Evolutionary conservation across 2,329 filamentous ascomycete genomes (phyloP).

Genomic region (Alternaria brassicicola): DNA sequence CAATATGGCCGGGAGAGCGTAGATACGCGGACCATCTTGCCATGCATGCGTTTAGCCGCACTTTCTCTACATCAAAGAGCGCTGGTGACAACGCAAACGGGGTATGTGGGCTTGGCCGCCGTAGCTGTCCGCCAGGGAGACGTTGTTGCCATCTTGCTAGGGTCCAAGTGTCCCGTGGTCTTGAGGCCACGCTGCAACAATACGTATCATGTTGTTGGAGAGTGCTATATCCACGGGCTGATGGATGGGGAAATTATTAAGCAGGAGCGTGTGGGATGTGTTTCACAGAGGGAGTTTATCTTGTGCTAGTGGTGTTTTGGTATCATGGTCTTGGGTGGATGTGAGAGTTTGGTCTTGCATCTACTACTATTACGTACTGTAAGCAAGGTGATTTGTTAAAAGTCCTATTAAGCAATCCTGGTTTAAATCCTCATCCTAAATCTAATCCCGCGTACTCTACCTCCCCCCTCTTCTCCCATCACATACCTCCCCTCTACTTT

Average conservation of each 20-base stretch:
- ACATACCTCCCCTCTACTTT: too few species aligned
- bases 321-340: too few species aligned
- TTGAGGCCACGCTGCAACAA: not conserved
- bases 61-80: not conserved
- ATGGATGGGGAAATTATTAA: not conserved
- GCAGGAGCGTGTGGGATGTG: not conserved
- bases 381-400: too few species aligned
- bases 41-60: not conserved
- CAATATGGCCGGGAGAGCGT: accelerated
- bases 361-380: too few species aligned
- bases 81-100: not conserved
- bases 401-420: too few species aligned
- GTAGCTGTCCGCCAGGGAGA: not conserved
- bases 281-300: not conserved
- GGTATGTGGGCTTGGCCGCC: not conserved
- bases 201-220: not conserved
- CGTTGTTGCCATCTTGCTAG: not conserved
- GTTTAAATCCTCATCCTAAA: too few species aligned
- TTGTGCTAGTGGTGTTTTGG: not conserved
- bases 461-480: too few species aligned
- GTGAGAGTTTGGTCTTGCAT: too few species aligned
- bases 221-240: not conserved
- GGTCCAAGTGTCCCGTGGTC: not conserved
- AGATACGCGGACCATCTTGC: accelerated
- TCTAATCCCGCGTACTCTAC: too few species aligned